Evolutionary conservation across 75 land plant species (phyloP).

Genomic region (Selaginella tamariscina): DNA sequence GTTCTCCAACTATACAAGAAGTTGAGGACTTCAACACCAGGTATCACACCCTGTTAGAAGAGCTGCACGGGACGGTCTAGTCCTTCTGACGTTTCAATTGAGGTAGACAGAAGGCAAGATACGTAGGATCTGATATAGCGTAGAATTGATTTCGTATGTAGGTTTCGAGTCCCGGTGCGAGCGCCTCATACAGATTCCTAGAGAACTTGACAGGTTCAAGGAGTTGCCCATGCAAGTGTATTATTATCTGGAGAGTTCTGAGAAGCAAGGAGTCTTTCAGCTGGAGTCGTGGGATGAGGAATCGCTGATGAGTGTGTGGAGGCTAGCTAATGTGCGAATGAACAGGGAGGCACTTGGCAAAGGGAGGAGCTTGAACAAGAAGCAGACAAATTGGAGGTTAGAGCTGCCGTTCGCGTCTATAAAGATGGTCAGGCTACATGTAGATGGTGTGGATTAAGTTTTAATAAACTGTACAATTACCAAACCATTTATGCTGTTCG

Average conservation of each 20-base stretch:
- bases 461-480: no score
- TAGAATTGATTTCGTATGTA: slow-evolving; percentile 15
- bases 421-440: slow-evolving; percentile 48
- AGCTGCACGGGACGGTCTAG: slow-evolving; percentile 41
- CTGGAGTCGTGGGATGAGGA: slow-evolving; percentile 48
- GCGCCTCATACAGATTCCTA: slow-evolving; percentile 57
- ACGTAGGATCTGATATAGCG: background rate
- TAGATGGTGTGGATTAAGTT: slow-evolving; percentile 26
- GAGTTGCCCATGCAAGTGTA: slow-evolving; percentile 64
- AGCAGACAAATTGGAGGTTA: slow-evolving; percentile 64
- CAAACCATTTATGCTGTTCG: no score
- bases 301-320: slow-evolving; percentile 41
- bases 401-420: slow-evolving; percentile 41
- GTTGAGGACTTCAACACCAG: slow-evolving; percentile 46
- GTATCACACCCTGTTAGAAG: slow-evolving; percentile 47
- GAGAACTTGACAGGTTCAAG: slow-evolving; percentile 66
- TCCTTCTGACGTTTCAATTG: slow-evolving; percentile 58
- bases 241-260: slow-evolving; percentile 40
- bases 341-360: slow-evolving; percentile 50
- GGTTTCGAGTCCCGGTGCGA: slow-evolving; percentile 97
- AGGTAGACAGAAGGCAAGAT: slow-evolving; percentile 28
- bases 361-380: slow-evolving; percentile 64
- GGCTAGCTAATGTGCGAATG: slow-evolving; percentile 68
- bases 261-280: slow-evolving; percentile 33
- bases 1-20: slow-evolving; percentile 72